Conservation (phyloP, 768 basidiomycete genomes). For the Phylloporus sp. region DNA sequence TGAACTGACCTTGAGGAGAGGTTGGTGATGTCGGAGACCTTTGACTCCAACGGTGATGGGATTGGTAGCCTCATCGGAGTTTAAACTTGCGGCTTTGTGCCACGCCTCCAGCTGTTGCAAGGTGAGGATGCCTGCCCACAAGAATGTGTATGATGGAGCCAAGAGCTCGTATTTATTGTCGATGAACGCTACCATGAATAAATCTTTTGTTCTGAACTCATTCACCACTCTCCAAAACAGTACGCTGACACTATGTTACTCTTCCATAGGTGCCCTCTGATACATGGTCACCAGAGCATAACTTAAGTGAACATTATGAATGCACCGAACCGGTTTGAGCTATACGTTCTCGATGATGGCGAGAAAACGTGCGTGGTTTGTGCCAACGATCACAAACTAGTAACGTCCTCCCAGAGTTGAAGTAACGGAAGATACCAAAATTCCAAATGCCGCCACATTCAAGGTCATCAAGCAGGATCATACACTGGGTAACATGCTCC, state of each 20-base stretch:
- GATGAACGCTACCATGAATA: slow-evolving; percentile 53
- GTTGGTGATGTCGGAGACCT: slow-evolving; percentile 42
- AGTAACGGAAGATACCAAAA: slow-evolving; percentile 92
- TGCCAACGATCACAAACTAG: neutral
- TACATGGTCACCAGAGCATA: neutral
- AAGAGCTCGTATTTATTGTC: slow-evolving; percentile 68
- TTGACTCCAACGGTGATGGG: neutral
- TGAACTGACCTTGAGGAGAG: slow-evolving; percentile 67
- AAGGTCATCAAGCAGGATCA: slow-evolving; percentile 97
- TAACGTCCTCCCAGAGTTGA: slow-evolving; percentile 62
- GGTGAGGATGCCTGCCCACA: slow-evolving; percentile 12
- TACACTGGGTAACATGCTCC: slow-evolving; percentile 94
- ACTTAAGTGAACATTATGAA: slow-evolving; percentile 55
- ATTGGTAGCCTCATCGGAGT: slow-evolving; percentile 21
- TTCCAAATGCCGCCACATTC: slow-evolving; percentile 95
- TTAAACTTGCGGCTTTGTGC: slow-evolving; percentile 16
- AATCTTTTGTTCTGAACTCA: slow-evolving; percentile 44
- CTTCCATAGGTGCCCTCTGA: neutral
- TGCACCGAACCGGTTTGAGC: slow-evolving; percentile 89
- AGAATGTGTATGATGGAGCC: slow-evolving; percentile 47
- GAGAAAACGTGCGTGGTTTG: slow-evolving; percentile 78
- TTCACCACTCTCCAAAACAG: neutral
- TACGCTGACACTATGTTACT: slow-evolving; percentile 8
- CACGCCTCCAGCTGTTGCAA: slow-evolving; percentile 18
- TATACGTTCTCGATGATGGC: slow-evolving; percentile 88